Evolutionary conservation across 768 basidiomycete species (phyloP).

Genomic region (Tylopilus plumbeoviolaceoides): DNA sequence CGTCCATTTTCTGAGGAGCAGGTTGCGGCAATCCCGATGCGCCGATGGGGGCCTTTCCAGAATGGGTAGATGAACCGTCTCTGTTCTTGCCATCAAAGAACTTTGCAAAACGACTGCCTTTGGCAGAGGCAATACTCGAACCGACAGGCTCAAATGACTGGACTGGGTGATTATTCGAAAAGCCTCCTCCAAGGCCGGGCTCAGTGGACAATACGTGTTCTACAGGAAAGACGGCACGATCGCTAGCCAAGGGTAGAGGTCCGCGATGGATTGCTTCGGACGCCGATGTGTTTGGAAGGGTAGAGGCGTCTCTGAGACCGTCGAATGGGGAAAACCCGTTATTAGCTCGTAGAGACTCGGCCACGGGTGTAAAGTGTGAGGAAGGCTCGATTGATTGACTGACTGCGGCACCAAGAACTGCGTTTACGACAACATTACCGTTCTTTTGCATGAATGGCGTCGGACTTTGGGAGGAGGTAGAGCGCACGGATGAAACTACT

Average conservation of each 20-base stretch:
- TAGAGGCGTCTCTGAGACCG: conserved; percentile 29
- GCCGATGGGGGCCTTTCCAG: conserved; percentile 37
- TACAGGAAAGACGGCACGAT: conserved; percentile 21
- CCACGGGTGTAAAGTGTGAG: conserved; percentile 7
- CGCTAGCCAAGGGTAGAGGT: conserved; percentile 13
- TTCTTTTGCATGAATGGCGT: conserved; percentile 25
- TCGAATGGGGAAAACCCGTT: conserved; percentile 57
- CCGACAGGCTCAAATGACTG: conserved; percentile 31
- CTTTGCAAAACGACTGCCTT: conserved; percentile 83
- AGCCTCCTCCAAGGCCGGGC: conserved; percentile 9
- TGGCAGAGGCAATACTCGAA: conserved; percentile 49
- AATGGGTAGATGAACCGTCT: conserved; percentile 33
- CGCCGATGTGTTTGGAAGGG: conserved; percentile 7
- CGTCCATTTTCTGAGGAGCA: conserved; percentile 46
- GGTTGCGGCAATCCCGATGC: conserved; percentile 45
- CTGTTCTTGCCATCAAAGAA: conserved; percentile 76
- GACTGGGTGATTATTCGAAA: conserved; percentile 12
- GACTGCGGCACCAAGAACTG: conserved; percentile 4
- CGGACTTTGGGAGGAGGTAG: conserved; percentile 22
- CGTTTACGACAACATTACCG: conserved; percentile 7
- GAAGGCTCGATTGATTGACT: conserved; percentile 16
- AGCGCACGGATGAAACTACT: conserved; percentile 13
- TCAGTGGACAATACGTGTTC: conserved; percentile 22
- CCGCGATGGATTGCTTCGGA: conserved; percentile 22
- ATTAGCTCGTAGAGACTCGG: conserved; percentile 12